phyloP scores from a whole-genome alignment of 2,329 filamentous ascomycete species.

The Talaromyces verruculosus region DNA sequence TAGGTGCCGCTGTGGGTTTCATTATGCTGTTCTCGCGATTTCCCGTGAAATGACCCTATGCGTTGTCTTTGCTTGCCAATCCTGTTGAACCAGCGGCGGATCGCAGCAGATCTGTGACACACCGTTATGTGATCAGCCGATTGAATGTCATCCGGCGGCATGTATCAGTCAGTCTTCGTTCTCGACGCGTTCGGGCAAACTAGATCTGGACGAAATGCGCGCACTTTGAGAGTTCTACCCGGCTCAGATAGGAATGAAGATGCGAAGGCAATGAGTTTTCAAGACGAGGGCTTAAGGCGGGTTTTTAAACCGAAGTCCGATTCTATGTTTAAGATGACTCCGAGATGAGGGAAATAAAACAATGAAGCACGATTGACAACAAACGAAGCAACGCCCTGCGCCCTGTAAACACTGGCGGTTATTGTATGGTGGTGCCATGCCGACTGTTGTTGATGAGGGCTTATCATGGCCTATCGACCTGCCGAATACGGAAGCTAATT shows the following conservation, averaged over 20 bases:
- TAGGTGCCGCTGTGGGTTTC: neutral
- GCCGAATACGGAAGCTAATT: neutral
- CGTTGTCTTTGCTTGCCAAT: neutral
- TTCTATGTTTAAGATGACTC: neutral
- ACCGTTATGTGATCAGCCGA: neutral
- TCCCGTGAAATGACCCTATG: neutral
- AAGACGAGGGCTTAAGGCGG: neutral
- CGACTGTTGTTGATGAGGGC: neutral
- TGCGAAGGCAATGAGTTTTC: neutral
- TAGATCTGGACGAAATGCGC: neutral
- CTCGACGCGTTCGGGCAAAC: neutral
- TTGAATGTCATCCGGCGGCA: neutral
- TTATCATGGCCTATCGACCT: slow-evolving; percentile 14
- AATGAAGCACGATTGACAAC: neutral
- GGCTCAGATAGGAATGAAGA: neutral
- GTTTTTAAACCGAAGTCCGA: neutral
- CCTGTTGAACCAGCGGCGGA: neutral
- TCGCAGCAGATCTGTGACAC: neutral
- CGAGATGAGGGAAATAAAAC: neutral
- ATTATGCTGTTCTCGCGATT: neutral
- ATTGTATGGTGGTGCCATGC: neutral
- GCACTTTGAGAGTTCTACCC: neutral
- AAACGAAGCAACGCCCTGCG: neutral
- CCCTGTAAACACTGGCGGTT: neutral
- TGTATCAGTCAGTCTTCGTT: neutral